Base-by-base conservation (phyloP, 345 rosid genomes). In the Dovyalis caffra region DNA sequence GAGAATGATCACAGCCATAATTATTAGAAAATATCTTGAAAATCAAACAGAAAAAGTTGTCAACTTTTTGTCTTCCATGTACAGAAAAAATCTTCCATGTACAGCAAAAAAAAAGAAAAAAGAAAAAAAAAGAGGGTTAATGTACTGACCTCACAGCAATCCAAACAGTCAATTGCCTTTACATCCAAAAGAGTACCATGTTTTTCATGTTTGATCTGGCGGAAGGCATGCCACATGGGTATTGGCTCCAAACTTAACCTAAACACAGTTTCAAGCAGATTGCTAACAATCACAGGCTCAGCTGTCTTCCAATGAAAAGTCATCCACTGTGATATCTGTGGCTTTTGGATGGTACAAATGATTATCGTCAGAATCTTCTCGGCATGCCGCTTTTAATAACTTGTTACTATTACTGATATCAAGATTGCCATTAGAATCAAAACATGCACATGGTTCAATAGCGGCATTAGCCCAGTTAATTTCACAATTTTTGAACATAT, bases 231-330 rank as follows among this genome's bases (percentile, higher is more conserved):
- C 86, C 85, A 85, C 92, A 93, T 88, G 60, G 91, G 97, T 87
- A 84, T 74, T 23, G 98, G 98, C 62, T 88, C 94, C 98, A 97
- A 93, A 75, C 97, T 93, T 76, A 93, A 80, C 18, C 98, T 92
- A 77, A 83, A 70, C 14, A 87, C 76, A 76, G 77, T 79, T 60
- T 85, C 86, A 76, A 88, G 89, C 32, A 84, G 90, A 78, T 87
- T 76, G 56, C 82, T 83, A 60, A 87, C 91, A 56, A 93, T 61
- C 33, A 90, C 86, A 71, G 93, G 98, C 85, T 91, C 91, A 23
- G 90, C 94, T 74, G 78, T 90, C 66, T 73, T 67, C 98, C 97
- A 93, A 38, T 93, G 97, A 65, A 68, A 88, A 53, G 72, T 86
- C 83, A 21, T 71, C 82, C 37, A 64, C 67, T 45, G 76, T 72